Conservation (phyloP, 2,329 filamentous ascomycete species). For the Trichoderma asperellum region DNA sequence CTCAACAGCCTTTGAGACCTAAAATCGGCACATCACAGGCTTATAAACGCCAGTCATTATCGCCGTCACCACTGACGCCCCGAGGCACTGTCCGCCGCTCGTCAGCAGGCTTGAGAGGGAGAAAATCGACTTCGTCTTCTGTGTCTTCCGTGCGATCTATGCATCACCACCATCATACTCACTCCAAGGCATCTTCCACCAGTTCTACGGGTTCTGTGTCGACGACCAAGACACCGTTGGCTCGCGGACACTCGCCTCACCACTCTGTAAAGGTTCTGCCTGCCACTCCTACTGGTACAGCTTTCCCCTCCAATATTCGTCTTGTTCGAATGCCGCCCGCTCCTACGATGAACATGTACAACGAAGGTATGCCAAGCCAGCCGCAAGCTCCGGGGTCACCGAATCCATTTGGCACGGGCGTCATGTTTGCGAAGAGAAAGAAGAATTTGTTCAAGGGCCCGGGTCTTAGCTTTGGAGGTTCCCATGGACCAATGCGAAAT, state of each 20-base stretch:
- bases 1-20: conserved; percentile 37
- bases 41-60: conserved; percentile 79
- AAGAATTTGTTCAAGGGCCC: conserved; percentile 82
- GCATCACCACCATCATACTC: conserved; percentile 81
- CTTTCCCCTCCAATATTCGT: conserved; percentile 85
- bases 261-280: conserved; percentile 94
- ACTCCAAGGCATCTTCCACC: conserved; percentile 93
- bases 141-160: conserved; percentile 92
- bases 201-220: conserved; percentile 79
- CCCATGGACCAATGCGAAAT: conserved; percentile 46
- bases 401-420: conserved; percentile 61
- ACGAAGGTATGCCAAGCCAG: conserved; percentile 59
- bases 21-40: conserved; percentile 42
- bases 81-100: conserved; percentile 83
- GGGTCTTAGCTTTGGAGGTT: conserved; percentile 60
- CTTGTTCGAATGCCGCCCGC: conserved; percentile 67
- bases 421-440: conserved; percentile 82
- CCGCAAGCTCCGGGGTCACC: conserved; percentile 55
- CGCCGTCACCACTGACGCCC: conserved; percentile 85
- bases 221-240: conserved; percentile 68
- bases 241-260: conserved; percentile 74
- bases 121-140: conserved; percentile 95
- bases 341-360: conserved; percentile 58
- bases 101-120: conserved; percentile 80
- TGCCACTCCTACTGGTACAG: conserved; percentile 74